Base-by-base conservation (phyloP, 768 basidiomycete species). In the Boletus fagicola region DNA sequence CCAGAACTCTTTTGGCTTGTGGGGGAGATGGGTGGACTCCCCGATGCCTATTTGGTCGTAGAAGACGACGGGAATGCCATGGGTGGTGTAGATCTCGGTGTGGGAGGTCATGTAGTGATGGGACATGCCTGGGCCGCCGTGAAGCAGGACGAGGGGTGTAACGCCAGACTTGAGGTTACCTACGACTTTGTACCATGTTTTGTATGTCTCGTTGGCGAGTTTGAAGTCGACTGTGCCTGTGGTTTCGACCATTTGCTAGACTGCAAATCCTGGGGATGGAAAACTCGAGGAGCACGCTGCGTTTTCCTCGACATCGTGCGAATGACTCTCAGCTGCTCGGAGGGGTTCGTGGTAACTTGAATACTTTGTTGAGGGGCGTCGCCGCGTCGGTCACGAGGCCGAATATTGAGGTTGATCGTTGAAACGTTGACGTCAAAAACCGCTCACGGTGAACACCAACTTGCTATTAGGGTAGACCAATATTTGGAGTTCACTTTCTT, bases 11-110 rank as follows among this genome's bases (percentile, higher is more conserved):
- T 58, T 60, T 2, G 68, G 61, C 40, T 75, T 76, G 54, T 73
- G 69, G 0, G 62, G 70, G 1, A 79, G 70, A 52, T 76, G 79
- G n/a, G 79, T 77, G 0, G 80, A 80, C 15, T 62, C 61, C 3
- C 74, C 77, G 57, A 63, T 72, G 26, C 80, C 80, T 47, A 82
- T 58, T 66, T 81, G 80, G 62, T 81, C 80, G 54, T 82, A 80
- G 61, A 81, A 72, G 39, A 82, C 66, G 57, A 82, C 68, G 30
- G 80, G 75, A 46, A 74, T 73, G 50, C 57, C 60, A 39, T 63
- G 53, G 22, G 45, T 16, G 51, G 52, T 40, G 24, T 65, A 57
- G 48, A 80, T 67, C 53, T 74, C 72, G 48, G 58, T 62, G 45
- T 74, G 61, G 13, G 76, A 68, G 36, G 71, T 53, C 54, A 80